Evolutionary conservation across 75 land plant species (phyloP), one percentile per base, ranked within the genome.

Genomic region (Adiantum capillusveneris): DNA sequence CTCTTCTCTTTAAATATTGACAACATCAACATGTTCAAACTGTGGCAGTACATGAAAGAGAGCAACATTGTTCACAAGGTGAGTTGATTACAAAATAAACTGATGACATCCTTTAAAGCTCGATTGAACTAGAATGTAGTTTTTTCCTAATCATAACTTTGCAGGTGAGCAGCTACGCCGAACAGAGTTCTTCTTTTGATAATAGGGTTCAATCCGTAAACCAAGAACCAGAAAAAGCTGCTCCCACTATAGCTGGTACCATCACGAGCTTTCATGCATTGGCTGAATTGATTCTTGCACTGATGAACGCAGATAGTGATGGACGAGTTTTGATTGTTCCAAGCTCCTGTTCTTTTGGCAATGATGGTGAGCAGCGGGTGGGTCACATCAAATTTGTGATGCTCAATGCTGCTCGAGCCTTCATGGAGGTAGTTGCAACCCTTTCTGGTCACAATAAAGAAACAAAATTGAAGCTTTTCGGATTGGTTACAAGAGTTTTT

Each of bases 51-150:
- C 62, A 70, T 95, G 41, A 86, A 84, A 63, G 91, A 90, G 64
- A 95, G 96, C 80, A 86, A 86, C 39, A 84, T 95, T 39, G 73
- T 84, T 41, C 79, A 95, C 73, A 95, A 95, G 88, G 99, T 93
- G 59, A 34, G 54, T 34, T 9, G 3, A 34, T 9, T 34, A 34
- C 37, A 3, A n/a, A n/a, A n/a, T n/a, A n/a, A n/a, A n/a, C n/a
- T n/a, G n/a, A n/a, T n/a, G n/a, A n/a, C n/a, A n/a, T n/a, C n/a
- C n/a, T n/a, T n/a, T n/a, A n/a, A n/a, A n/a, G n/a, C n/a, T n/a
- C n/a, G n/a, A n/a, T n/a, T n/a, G n/a, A n/a, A n/a, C n/a, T n/a
- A n/a, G n/a, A n/a, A n/a, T n/a, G n/a, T 34, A 9, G 37, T 34
- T 9, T 34, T 5, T 34, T 34, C 37, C 9, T 34, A 3, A 34